phyloP scores from a whole-genome alignment of 306 rosid genomes.

The Hylodesmum podocarpum region DNA sequence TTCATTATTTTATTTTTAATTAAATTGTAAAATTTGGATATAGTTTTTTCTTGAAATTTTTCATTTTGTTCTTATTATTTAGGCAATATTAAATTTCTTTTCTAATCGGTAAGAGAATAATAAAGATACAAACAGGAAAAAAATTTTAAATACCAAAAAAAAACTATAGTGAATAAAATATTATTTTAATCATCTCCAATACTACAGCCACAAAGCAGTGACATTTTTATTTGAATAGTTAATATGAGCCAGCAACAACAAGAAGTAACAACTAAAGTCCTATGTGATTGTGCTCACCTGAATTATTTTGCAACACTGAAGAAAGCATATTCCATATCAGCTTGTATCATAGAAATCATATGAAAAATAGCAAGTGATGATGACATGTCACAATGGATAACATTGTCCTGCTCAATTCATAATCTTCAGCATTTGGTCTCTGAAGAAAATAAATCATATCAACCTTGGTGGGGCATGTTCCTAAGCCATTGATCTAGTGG shows the following conservation, averaged over 20 bases:
- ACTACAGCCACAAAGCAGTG: not conserved
- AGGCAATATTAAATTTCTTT: not conserved
- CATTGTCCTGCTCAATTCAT: not conserved
- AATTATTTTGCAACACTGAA: not conserved
- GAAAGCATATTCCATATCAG: not conserved
- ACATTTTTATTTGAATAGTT: not conserved
- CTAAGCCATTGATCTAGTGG: slow-evolving; percentile 67
- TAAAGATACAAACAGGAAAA: not conserved
- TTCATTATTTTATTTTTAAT: too few species aligned
- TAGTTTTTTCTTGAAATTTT: too few species aligned
- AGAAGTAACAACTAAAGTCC: not conserved
- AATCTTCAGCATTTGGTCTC: slow-evolving; percentile 3
- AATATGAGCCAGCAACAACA: not conserved
- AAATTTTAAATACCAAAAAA: not conserved
- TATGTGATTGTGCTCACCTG: not conserved
- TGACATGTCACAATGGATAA: not conserved
- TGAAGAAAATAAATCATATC: slow-evolving; percentile 19
- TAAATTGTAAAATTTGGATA: too few species aligned
- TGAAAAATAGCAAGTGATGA: not conserved
- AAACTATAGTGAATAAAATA: not conserved
- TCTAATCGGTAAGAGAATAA: not conserved
- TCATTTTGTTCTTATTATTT: too few species aligned
- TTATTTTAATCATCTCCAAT: not conserved
- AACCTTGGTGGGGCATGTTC: slow-evolving; percentile 48
- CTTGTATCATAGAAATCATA: not conserved